phyloP scores from a whole-genome alignment of 2,329 filamentous ascomycete genomes.

The Cercospora brassicicola region DNA sequence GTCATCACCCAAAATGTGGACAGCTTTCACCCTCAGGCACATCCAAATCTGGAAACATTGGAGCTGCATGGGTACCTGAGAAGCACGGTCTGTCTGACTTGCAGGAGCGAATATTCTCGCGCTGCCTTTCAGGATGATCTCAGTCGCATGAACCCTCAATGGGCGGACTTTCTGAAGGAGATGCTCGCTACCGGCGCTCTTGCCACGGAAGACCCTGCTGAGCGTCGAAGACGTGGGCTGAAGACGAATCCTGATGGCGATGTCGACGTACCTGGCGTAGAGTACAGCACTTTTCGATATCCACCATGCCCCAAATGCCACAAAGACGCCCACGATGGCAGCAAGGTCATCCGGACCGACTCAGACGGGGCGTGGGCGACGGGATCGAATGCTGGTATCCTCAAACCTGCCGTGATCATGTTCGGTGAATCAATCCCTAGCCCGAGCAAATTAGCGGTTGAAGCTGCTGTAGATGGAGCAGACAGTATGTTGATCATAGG shows the following conservation, averaged over 20 bases:
- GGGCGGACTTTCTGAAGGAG: conserved; percentile 73
- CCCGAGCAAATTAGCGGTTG: conserved; percentile 71
- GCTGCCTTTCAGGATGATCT: conserved; percentile 74
- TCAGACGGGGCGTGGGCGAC: conserved; percentile 74
- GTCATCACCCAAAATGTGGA: conserved; percentile 98
- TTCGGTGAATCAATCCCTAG: conserved; percentile 84
- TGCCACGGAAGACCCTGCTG: conserved; percentile 71
- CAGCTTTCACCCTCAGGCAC: conserved; percentile 79
- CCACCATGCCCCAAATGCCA: conserved; percentile 84
- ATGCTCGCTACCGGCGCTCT: conserved; percentile 74
- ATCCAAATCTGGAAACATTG: conserved; percentile 71
- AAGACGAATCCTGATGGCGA: conserved; percentile 93
- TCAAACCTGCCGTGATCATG: conserved; percentile 95
- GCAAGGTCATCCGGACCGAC: conserved; percentile 68
- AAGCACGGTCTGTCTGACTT: conserved; percentile 76
- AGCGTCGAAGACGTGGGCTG: conserved; percentile 67
- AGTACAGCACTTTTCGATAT: conserved; percentile 87
- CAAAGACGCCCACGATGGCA: conserved; percentile 54
- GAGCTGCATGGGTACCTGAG: conserved; percentile 92
- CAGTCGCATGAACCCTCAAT: conserved; percentile 77
- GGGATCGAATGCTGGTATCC: conserved; percentile 62
- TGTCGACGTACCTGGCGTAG: conserved; percentile 81
- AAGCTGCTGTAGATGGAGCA: conserved; percentile 75
- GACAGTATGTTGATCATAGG: conserved; percentile 76
- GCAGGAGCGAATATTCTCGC: conserved; percentile 69